phyloP scores from a whole-genome alignment of 352 stramenopile genomes.

The Phytopythium kandeliae region DNA sequence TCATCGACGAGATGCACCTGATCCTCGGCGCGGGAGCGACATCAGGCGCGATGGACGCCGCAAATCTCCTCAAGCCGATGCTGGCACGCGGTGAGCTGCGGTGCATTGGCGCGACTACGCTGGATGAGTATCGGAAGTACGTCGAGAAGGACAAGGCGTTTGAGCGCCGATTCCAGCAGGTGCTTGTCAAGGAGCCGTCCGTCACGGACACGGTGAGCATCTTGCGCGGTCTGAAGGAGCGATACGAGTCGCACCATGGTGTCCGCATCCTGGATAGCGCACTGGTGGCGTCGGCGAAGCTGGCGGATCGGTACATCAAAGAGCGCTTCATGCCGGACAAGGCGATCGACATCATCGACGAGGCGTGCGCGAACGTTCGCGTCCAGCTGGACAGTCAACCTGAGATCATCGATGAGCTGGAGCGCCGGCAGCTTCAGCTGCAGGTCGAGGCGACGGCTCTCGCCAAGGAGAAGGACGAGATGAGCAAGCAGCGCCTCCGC shows the following conservation, averaged over 20 bases:
- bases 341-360: conserved; percentile 94
- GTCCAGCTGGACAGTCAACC: conserved; percentile 94
- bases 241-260: conserved; percentile 97
- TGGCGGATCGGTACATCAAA: conserved; percentile 93
- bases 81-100: conserved; percentile 94
- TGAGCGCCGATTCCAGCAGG: conserved; percentile 96
- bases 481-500: conserved; percentile 89
- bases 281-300: conserved; percentile 91
- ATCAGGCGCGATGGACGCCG: conserved; percentile 94
- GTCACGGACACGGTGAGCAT: conserved; percentile 96
- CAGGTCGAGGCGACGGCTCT: conserved; percentile 95
- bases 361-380: conserved; percentile 88
- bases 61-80: conserved; percentile 98
- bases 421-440: conserved; percentile 92
- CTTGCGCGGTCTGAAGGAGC: conserved; percentile 92
- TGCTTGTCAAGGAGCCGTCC: conserved; percentile 92
- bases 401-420: conserved; percentile 95
- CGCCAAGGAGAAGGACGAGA: conserved; percentile 91
- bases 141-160: conserved; percentile 99
- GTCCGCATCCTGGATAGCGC: conserved; percentile 93
- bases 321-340: conserved; percentile 92
- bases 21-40: conserved; percentile 93
- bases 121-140: conserved; percentile 97
- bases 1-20: conserved; percentile 98
- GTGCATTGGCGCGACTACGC: conserved; percentile 97